phyloP scores from a whole-genome alignment of 768 basidiomycete genomes.

The Hebeloma cylindrosporum region DNA sequence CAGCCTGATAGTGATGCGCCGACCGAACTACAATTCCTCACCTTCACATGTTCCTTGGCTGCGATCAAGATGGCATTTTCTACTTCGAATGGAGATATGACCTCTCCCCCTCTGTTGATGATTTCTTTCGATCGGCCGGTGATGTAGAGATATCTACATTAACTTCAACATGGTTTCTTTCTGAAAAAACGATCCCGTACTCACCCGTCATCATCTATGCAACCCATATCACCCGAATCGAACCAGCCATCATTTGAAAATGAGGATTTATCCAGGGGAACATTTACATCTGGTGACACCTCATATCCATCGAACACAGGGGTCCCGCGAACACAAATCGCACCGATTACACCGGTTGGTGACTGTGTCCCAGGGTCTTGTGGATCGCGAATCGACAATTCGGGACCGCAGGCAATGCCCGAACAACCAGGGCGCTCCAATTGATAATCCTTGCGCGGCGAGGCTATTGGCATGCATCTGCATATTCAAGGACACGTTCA shows the following conservation, averaged over 20 bases:
- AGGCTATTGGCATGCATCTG: conserved; percentile 52
- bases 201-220: conserved; percentile 47
- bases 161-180: not conserved
- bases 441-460: conserved; percentile 41
- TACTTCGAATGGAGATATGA: conserved; percentile 60
- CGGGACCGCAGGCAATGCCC: conserved; percentile 47
- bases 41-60: conserved; percentile 41
- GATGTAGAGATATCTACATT: conserved; percentile 41
- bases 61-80: conserved; percentile 53
- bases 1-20: too few relatives aligned
- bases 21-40: conserved; percentile 14
- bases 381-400: conserved; percentile 43
- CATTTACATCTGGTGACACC: conserved; percentile 40
- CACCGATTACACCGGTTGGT: conserved; percentile 43
- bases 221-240: conserved; percentile 48
- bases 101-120: conserved; percentile 60
- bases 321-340: conserved; percentile 53
- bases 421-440: conserved; percentile 49
- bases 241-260: conserved; percentile 56
- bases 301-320: conserved; percentile 56
- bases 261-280: conserved; percentile 44
- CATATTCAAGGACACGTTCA: conserved; percentile 6
- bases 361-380: conserved; percentile 36
- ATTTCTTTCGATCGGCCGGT: conserved; percentile 63
- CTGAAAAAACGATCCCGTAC: conserved; percentile 10